A percentile compares a stretch with the other conserved stretches of the same genome.
Evolutionary conservation across 768 basidiomycete species (phyloP).

Genomic region (Boletus tomentosulus): DNA sequence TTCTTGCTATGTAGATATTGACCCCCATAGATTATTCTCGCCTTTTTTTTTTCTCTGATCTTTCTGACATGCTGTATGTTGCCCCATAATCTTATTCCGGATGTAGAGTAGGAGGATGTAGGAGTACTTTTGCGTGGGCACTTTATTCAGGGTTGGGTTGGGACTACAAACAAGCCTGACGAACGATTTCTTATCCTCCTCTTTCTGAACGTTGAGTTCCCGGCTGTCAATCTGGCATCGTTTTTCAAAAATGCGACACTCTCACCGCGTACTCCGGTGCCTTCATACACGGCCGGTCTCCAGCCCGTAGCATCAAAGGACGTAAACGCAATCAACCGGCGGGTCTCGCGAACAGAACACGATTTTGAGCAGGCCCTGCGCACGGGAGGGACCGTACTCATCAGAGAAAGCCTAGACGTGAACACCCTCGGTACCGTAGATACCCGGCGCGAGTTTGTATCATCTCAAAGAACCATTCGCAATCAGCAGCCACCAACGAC

Average conservation of each 20-base stretch:
- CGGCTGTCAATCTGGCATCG: conserved; percentile 56
- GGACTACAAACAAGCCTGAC: neutral
- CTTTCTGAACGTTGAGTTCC: too few species aligned
- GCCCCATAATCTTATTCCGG: conserved; percentile 30
- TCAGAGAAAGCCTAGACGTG: conserved; percentile 71
- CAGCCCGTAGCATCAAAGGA: conserved; percentile 57
- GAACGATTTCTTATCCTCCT: too few species aligned
- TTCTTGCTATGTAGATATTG: conserved; percentile 32
- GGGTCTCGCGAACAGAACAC: conserved; percentile 68
- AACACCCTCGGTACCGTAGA: conserved; percentile 57
- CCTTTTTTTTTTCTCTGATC: conserved; percentile 7
- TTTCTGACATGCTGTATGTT: conserved; percentile 24
- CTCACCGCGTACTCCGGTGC: conserved; percentile 41
- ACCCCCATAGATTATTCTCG: conserved; percentile 31
- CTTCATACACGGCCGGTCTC: conserved; percentile 48
- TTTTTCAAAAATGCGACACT: conserved; percentile 53
- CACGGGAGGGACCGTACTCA: conserved; percentile 59
- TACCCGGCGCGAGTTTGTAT: conserved; percentile 34
- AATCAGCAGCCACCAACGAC: conserved; percentile 53
- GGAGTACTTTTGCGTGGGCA: conserved; percentile 18
- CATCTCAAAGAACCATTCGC: conserved; percentile 38
- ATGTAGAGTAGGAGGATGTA: conserved; percentile 29
- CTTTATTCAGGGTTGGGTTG: conserved; percentile 25
- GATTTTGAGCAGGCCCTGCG: conserved; percentile 79
- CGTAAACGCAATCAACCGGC: conserved; percentile 40